A percentile compares a stretch with the other conserved stretches of the same genome.
phyloP scores from a whole-genome alignment of 2,329 filamentous ascomycete species.

The Beauveria sp. region DNA sequence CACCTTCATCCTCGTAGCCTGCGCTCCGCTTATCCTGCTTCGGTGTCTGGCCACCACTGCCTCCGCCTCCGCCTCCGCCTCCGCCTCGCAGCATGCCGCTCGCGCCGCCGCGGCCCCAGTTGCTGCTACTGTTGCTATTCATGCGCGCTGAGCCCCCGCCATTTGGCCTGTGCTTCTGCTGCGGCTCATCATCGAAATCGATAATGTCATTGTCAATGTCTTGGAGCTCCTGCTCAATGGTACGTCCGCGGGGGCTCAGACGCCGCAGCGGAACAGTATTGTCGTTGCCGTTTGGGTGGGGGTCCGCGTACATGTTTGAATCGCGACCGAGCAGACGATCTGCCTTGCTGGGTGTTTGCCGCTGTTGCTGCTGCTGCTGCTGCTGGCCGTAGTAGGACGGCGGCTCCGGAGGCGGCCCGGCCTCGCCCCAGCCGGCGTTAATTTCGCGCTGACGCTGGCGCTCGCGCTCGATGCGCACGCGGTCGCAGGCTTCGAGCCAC shows the following conservation, averaged over 20 bases:
- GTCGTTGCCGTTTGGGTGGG: background rate
- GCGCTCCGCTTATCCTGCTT: background rate
- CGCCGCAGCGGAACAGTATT: slow-evolving; percentile 36
- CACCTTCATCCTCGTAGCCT: slow-evolving; percentile 23
- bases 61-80: slow-evolving; percentile 26
- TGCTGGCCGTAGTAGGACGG: slow-evolving; percentile 12
- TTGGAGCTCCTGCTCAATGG: slow-evolving; percentile 34
- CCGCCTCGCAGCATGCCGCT: slow-evolving; percentile 35
- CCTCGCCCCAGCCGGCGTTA: slow-evolving; percentile 58
- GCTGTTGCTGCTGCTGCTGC: slow-evolving; percentile 22
- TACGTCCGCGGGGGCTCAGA: slow-evolving; percentile 38
- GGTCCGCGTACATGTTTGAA: slow-evolving; percentile 42
- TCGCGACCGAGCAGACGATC: slow-evolving; percentile 52
- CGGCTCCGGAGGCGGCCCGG: slow-evolving; percentile 20
- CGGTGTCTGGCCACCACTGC: background rate
- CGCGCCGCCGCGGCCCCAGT: slow-evolving; percentile 33
- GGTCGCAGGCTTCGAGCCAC: slow-evolving; percentile 67
- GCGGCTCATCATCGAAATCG: slow-evolving; percentile 27
- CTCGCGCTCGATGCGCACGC: slow-evolving; percentile 48
- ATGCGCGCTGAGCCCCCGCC: slow-evolving; percentile 18
- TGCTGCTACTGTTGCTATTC: slow-evolving; percentile 33
- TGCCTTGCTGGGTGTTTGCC: slow-evolving; percentile 37
- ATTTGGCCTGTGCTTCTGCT: slow-evolving; percentile 25
- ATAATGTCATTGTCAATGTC: slow-evolving; percentile 32
- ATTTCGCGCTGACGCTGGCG: slow-evolving; percentile 56